phyloP scores from a whole-genome alignment of 495 filamentous ascomycete species.

The Oleoguttula mirabilis region DNA sequence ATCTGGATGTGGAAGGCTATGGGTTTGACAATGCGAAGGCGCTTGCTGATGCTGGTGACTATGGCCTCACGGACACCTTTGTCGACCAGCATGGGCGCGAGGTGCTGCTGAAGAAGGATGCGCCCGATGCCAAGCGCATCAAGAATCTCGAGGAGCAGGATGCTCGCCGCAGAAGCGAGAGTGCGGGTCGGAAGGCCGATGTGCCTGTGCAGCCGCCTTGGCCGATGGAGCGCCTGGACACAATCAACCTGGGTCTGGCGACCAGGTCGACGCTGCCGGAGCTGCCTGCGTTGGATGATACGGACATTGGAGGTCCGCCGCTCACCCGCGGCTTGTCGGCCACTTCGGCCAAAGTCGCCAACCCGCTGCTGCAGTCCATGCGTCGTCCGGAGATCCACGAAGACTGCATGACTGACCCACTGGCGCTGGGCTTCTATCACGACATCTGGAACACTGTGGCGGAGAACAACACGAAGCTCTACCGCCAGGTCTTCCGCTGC shows the following conservation, averaged over 20 bases:
- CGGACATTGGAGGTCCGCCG: constrained; percentile 63
- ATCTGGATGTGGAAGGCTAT: constrained; percentile 18
- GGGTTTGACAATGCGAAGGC: constrained; percentile 17
- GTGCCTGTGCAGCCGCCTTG: constrained; percentile 10
- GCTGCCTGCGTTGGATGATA: constrained; percentile 58
- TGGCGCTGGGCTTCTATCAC: constrained; percentile 70
- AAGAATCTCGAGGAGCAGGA: neutral
- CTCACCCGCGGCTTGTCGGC: constrained; percentile 35
- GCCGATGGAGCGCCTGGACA: constrained; percentile 34
- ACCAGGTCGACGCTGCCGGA: constrained; percentile 53
- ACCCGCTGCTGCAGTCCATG: constrained; percentile 54
- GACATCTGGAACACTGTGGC: constrained; percentile 83
- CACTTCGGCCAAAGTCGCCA: constrained; percentile 34
- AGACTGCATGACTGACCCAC: constrained; percentile 71
- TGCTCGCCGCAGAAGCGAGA: neutral
- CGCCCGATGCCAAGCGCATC: constrained; percentile 9
- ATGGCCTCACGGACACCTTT: constrained; percentile 12
- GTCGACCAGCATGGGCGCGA: constrained; percentile 9
- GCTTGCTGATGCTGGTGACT: constrained; percentile 6
- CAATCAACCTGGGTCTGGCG: constrained; percentile 44
- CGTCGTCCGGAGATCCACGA: constrained; percentile 49
- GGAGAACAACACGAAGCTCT: constrained; percentile 88
- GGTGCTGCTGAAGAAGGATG: constrained; percentile 14
- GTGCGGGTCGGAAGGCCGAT: neutral
- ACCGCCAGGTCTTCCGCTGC: constrained; percentile 85